These are phyloP conservation scores for Nicotiana undulata DNA, from an alignment of 257 asterid genomes.

Conservation along the genomic window DNA sequence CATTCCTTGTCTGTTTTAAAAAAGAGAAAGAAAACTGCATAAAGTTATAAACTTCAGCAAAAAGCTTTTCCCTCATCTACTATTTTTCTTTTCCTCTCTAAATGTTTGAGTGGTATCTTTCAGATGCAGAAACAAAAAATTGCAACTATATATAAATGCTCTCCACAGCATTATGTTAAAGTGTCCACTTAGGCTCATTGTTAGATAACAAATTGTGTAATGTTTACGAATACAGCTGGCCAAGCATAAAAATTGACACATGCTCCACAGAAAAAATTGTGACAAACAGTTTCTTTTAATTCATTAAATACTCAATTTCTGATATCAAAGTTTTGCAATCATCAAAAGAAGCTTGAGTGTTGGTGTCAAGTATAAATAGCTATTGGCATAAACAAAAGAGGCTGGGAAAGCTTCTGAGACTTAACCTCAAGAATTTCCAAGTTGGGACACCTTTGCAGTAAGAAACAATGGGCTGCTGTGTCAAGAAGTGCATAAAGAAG, in stretches of 20 bases:
- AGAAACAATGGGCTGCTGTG: conserved; percentile 70
- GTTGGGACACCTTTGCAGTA: conserved; percentile 63
- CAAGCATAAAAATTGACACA: not conserved
- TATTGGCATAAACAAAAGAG: not conserved
- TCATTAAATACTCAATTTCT: not conserved
- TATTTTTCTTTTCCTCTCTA: not conserved
- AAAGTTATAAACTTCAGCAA: not conserved
- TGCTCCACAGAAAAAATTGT: not conserved
- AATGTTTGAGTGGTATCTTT: not conserved
- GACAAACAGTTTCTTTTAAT: not conserved
- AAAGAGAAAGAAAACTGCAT: not conserved
- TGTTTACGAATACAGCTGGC: not conserved
- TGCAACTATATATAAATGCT: not conserved
- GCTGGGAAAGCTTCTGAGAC: not conserved
- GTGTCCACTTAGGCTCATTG: not conserved
- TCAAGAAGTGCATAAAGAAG: conserved; percentile 80
- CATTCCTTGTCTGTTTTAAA: conserved; percentile 56
- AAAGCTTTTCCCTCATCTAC: not conserved
- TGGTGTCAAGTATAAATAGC: not conserved
- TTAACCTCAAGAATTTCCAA: conserved; percentile 73
- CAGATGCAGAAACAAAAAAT: not conserved
- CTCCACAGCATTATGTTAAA: not conserved
- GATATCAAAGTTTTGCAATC: not conserved
- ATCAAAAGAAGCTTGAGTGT: not conserved
- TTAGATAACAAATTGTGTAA: not conserved